Evolutionary conservation across 2,329 filamentous ascomycete species (phyloP), one percentile per base, ranked within the genome.

Genomic region (Drechslera avenae): DNA sequence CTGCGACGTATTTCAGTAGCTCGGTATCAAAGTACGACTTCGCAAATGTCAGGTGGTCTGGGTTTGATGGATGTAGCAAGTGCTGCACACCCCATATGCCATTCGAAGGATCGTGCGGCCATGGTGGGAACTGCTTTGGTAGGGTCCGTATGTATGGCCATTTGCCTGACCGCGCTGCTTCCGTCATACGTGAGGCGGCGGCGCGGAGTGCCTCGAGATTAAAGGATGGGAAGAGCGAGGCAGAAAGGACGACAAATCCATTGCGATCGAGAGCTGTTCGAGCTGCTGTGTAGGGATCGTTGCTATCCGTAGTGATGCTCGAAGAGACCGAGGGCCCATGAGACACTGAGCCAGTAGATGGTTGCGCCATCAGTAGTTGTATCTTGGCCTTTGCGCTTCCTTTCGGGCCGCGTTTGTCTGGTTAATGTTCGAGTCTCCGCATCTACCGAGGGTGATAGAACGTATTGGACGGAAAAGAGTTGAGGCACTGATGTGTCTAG

Each of bases 61-160:
- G 82, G 60, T 93, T 83, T 1, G 80, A 77, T 0, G 90, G 90
- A 72, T 92, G 87, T 64, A 96, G 79, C 4, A 96, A 81, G 73
- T 92, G 89, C 78, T 96, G 91, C 2, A 95, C 87, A 57, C 90
- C 91, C 91, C 91, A 96, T 73, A 96, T 95, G 16, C 90, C 90
- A 43, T 78, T 74, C 0, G 79, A 76, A 1, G 80, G 76, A 41
- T 79, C 78, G n/a, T 78, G 79, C 4, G 82, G 78, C 91, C 91
- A 96, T 0, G 91, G 91, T 0, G 91, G 91, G 76, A 96, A 96
- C 74, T 96, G 91, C 74, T 95, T 95, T 46, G 89, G 89, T 2
- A 94, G 83, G 0, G 89, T 93, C 58, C 91, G 88, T 66, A 95
- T 86, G 74, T 88, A 82, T 3, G 89, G 89, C 91, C 91, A 96